Percentiles rank a stretch among this genome's conserved stretches.
Conservation (phyloP, 306 rosid species). For the Quercus engelmannii region DNA sequence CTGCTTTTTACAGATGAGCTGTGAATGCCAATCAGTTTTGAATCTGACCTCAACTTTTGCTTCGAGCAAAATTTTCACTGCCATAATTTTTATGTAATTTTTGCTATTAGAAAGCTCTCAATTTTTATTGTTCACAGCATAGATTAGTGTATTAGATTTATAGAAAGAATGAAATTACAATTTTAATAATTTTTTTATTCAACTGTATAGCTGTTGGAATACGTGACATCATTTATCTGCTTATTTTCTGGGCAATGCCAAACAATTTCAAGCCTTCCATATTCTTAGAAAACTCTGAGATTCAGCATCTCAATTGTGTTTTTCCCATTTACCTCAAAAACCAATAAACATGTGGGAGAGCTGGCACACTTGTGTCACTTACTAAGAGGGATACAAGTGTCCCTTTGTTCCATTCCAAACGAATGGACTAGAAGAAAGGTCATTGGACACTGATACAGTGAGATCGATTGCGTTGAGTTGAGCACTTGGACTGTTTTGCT, state of each 20-base stretch:
- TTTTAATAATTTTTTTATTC: not conserved
- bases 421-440: no score
- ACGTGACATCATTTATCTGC: not conserved
- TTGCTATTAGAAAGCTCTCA: not conserved
- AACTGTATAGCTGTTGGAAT: not conserved
- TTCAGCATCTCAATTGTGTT: not conserved
- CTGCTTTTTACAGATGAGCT: conserved; percentile 4
- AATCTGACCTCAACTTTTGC: conserved; percentile 10
- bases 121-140: conserved; percentile 1
- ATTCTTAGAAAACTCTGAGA: not conserved
- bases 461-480: no score
- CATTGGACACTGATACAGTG: no score
- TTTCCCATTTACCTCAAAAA: not conserved
- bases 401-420: no score
- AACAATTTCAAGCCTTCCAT: not conserved
- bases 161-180: conserved; percentile 14
- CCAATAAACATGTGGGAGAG: not conserved
- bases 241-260: not conserved
- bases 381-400: no score
- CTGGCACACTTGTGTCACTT: no score
- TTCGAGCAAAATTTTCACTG: not conserved
- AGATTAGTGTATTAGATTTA: conserved; percentile 11
- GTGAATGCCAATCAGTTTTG: conserved; percentile 7
- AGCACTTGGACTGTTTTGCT: no score
- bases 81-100: conserved; percentile 3